Percentiles rank a stretch among this genome's conserved stretches.
phyloP scores from a whole-genome alignment of 768 basidiomycete species.

The Candolleomyces aberdarensis region DNA sequence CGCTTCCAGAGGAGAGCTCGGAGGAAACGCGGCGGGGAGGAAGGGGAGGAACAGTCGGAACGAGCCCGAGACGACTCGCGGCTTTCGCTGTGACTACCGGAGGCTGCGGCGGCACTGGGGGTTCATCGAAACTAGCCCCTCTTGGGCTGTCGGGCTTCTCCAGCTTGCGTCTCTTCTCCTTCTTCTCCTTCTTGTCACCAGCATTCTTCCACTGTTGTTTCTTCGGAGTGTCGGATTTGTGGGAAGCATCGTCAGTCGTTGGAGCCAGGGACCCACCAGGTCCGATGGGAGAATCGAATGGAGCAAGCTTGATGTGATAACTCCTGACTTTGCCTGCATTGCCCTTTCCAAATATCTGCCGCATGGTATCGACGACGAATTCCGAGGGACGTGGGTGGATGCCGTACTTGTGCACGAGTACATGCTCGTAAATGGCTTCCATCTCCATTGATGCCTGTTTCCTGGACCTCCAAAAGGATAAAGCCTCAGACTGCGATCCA shows the following conservation, averaged over 20 bases:
- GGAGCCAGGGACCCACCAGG: constrained; percentile 7
- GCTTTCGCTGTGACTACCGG: constrained; percentile 8
- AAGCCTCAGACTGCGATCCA: constrained; percentile 13
- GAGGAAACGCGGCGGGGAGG: background rate
- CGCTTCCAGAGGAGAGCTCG: background rate
- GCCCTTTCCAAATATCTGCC: constrained; percentile 49
- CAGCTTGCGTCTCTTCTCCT: constrained; percentile 11
- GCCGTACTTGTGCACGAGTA: constrained; percentile 51
- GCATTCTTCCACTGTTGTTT: constrained; percentile 21
- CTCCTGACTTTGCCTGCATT: constrained; percentile 41
- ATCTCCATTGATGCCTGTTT: constrained; percentile 25
- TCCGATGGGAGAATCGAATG: constrained; percentile 34
- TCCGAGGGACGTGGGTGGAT: constrained; percentile 52
- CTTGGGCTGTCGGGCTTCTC: constrained; percentile 3
- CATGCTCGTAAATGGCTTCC: constrained; percentile 56
- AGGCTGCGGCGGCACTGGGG: background rate
- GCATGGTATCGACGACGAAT: constrained; percentile 43
- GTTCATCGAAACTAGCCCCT: constrained; percentile 3
- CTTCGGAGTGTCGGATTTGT: constrained; percentile 22
- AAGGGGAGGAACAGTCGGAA: background rate
- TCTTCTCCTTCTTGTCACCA: constrained; percentile 21
- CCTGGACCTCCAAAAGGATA: constrained; percentile 26
- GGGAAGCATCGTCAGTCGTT: constrained; percentile 19
- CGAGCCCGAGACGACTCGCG: constrained; percentile 8
- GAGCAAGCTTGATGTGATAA: constrained; percentile 58